Conservation (phyloP, 1,284 basidiomycete genomes). For the Ganoderma resinaceum region DNA sequence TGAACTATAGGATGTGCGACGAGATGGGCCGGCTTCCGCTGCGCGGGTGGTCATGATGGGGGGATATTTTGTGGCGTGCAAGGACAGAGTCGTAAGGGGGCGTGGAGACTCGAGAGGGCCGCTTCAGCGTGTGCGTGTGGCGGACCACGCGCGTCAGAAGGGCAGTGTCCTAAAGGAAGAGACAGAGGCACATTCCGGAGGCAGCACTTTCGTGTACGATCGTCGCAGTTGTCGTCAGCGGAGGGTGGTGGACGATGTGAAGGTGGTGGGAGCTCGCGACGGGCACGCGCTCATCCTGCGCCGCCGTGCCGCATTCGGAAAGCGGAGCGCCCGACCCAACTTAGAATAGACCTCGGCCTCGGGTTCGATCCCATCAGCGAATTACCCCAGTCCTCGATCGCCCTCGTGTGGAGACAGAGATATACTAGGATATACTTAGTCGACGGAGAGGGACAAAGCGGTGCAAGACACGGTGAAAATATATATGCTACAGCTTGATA, state of each 20-base stretch:
- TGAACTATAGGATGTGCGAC: background rate
- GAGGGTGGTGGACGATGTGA: background rate
- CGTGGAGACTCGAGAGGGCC: background rate
- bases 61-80: constrained; percentile 4
- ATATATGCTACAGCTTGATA: constrained; percentile 8
- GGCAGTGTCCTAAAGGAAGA: background rate
- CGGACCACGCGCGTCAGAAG: background rate
- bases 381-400: background rate
- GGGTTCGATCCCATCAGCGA: background rate
- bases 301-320: constrained; percentile 1
- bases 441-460: background rate
- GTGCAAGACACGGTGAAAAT: background rate
- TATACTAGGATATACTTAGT: no score
- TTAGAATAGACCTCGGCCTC: background rate
- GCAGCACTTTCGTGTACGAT: background rate
- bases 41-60: constrained; percentile 21
- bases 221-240: constrained; percentile 1
- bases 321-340: constrained; percentile 1
- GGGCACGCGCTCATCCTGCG: background rate
- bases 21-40: constrained; percentile 30
- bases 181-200: background rate
- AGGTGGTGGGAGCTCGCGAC: background rate
- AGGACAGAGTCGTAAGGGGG: background rate
- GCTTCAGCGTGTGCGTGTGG: constrained; percentile 2
- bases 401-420: background rate